Conservation (phyloP, 176 grass and related monocot genomes). For the Oryza meridionalis region DNA sequence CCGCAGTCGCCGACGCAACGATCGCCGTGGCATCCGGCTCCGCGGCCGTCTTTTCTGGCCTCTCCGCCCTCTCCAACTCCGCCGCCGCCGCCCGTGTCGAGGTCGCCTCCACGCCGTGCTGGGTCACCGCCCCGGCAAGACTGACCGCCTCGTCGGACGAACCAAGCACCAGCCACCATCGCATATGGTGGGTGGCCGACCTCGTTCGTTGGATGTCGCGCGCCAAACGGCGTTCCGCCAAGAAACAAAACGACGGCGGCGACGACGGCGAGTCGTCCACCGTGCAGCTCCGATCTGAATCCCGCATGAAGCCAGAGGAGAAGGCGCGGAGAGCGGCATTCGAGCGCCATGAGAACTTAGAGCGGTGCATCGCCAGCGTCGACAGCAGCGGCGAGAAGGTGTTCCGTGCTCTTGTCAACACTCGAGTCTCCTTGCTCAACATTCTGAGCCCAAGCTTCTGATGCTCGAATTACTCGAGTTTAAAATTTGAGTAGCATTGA, state of each 20-base stretch:
- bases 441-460: conserved; percentile 61
- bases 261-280: neutral
- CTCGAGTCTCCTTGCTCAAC: conserved; percentile 74
- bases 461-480: neutral
- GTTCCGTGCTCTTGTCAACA: conserved; percentile 57
- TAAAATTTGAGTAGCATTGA: neutral
- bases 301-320: conserved; percentile 49
- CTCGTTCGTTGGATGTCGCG: conserved; percentile 68
- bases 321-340: conserved; percentile 35
- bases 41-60: conserved; percentile 46
- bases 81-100: conserved; percentile 40
- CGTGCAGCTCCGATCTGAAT: conserved; percentile 31
- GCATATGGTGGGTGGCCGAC: conserved; percentile 66
- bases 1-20: conserved; percentile 30
- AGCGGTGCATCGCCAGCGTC: conserved; percentile 56
- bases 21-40: conserved; percentile 41
- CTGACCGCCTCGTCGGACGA: neutral
- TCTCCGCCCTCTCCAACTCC: conserved; percentile 43
- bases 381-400: conserved; percentile 63
- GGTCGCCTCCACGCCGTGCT: conserved; percentile 43
- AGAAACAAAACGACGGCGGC: conserved; percentile 11
- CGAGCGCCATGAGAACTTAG: conserved; percentile 53
- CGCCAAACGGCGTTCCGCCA: conserved; percentile 55
- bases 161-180: conserved; percentile 20
- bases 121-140: conserved; percentile 23